A percentile compares a stretch with the other conserved stretches of the same genome.
Conservation (phyloP, 768 basidiomycete species). For the Erythrobasidium yunnanense region DNA sequence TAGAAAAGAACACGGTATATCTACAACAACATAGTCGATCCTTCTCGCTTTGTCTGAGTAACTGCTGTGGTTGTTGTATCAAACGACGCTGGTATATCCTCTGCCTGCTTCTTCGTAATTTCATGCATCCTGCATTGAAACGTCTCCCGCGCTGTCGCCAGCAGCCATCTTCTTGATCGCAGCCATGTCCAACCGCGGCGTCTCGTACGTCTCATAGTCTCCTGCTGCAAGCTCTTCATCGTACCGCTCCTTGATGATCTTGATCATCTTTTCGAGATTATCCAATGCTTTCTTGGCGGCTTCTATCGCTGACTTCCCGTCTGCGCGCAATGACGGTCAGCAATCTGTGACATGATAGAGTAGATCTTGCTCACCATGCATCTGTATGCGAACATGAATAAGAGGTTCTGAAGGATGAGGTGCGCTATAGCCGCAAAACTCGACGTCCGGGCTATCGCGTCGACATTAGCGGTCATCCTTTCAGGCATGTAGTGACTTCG, state of each 20-base stretch:
- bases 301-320: slow-evolving; percentile 61
- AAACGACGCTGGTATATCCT: too few relatives aligned
- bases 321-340: slow-evolving; percentile 46
- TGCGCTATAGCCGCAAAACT: slow-evolving; percentile 93
- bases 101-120: too few relatives aligned
- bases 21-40: too few relatives aligned
- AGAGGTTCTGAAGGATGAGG: slow-evolving; percentile 96
- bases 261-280: slow-evolving; percentile 34
- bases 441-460: slow-evolving; percentile 63
- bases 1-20: neutral
- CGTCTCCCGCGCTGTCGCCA: neutral
- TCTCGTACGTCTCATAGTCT: slow-evolving; percentile 33
- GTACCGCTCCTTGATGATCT: slow-evolving; percentile 31
- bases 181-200: slow-evolving; percentile 18
- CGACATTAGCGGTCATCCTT: too few relatives aligned
- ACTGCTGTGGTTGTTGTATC: too few relatives aligned
- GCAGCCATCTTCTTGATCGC: slow-evolving; percentile 11
- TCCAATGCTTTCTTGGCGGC: slow-evolving; percentile 33
- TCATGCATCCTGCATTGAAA: neutral
- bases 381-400: slow-evolving; percentile 95
- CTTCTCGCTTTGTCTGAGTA: too few relatives aligned
- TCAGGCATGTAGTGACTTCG: too few relatives aligned
- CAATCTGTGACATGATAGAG: neutral
- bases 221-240: slow-evolving; percentile 26
- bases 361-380: slow-evolving; percentile 67